Evolutionary conservation across 441 rosid genomes (phyloP), one percentile per base, ranked within the genome.

Genomic region (Melastoma candidum): DNA sequence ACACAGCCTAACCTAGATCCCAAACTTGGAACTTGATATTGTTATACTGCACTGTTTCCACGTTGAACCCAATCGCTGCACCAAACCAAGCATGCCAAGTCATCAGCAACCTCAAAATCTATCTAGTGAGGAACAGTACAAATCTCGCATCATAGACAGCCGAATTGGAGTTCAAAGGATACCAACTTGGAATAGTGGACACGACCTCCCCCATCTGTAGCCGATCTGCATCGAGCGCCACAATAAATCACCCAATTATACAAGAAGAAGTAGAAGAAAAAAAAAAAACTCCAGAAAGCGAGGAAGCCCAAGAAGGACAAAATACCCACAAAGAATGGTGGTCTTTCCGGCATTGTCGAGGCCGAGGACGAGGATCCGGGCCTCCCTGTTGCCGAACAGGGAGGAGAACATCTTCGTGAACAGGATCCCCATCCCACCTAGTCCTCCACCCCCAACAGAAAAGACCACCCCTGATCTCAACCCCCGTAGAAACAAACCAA

Each of bases 171-270:
- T 29, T 29, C 25, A 54, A 60, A 50, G 53, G 59, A n/a, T 26
- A 73, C 90, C 58, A 57, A 88, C 96, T 88, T 54, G 96, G 96
- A 65, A 88, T 88, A 26, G 95, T 85, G 51, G 96, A 85, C 47
- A 88, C 95, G 69, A 85, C 95, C 63, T 88, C 96, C 24, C 96
- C 96, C 94, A 88, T 88, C 73, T 88, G 95, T 68, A 88, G 81
- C 75, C 95, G 90, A 85, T 88, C 96, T 85, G 84, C 26, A 62
- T 2, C 52, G 36, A 29, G 7, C 7, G 3, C 36, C 36, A 3
- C 7, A 6, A 29, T 29, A 29, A 29, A 29, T 29, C 36, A 29
- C 36, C 36, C 36, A 3, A 29, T 17, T 17, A 17, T 17, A 17
- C 1, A 17, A 17, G 22, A 17, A 17, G 22, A 17, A 17, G 22